Conservation (phyloP, 2,329 filamentous ascomycete species). For the Bipolaris gigantea region DNA sequence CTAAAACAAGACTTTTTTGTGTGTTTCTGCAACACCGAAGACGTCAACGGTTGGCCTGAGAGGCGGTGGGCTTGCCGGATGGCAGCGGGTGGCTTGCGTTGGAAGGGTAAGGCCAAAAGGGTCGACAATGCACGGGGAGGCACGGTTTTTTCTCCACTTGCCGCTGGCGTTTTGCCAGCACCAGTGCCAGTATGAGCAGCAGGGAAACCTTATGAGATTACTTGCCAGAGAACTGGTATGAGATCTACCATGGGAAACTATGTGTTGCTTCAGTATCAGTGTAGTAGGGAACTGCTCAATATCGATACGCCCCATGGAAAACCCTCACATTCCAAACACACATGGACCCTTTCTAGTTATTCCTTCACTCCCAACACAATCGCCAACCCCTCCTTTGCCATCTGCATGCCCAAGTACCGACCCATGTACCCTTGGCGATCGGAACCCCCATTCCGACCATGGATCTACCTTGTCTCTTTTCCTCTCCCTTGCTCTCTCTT, state of each 20-base stretch:
- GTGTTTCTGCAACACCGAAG: not conserved
- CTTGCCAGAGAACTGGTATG: not conserved
- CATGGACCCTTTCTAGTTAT: too few relatives aligned
- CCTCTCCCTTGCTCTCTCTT: too few relatives aligned
- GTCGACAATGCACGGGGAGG: not conserved
- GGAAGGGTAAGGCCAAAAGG: not conserved
- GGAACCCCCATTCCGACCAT: not conserved
- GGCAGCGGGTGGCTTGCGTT: slow-evolving; percentile 1
- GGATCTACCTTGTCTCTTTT: not conserved
- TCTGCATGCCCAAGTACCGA: too few relatives aligned
- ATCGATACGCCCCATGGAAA: too few relatives aligned
- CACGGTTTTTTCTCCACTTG: slow-evolving; percentile 1
- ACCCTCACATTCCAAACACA: too few relatives aligned
- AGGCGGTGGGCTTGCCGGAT: not conserved
- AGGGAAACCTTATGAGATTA: not conserved
- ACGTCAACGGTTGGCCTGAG: not conserved
- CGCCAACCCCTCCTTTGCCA: not conserved
- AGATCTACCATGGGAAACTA: not conserved
- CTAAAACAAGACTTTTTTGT: not conserved
- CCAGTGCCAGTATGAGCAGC: too few relatives aligned
- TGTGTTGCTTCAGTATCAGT: too few relatives aligned
- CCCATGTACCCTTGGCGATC: not conserved
- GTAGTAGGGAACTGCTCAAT: too few relatives aligned
- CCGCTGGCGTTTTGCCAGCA: not conserved
- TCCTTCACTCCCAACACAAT: not conserved